Conservation (phyloP, 352 stramenopile genomes). For the Thalassiosira mediterranea region DNA sequence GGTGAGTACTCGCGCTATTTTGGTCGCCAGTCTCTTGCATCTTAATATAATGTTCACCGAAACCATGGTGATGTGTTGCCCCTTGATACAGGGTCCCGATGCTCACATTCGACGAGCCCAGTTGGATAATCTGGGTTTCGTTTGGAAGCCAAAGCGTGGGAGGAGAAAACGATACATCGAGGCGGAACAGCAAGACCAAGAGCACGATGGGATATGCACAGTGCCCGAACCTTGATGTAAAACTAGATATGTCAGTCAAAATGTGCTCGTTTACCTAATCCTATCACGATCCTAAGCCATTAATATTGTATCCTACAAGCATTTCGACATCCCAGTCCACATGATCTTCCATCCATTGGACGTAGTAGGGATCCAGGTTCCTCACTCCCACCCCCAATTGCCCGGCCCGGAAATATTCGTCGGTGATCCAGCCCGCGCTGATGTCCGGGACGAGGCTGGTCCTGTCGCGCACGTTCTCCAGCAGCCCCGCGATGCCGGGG, state of each 20-base stretch:
- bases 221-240: too few relatives aligned
- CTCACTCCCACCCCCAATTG: slow-evolving; percentile 22
- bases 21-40: too few relatives aligned
- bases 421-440: slow-evolving; percentile 43
- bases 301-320: slow-evolving; percentile 55
- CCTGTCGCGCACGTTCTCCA: slow-evolving; percentile 47
- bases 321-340: slow-evolving; percentile 51
- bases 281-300: too few relatives aligned
- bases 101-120: slow-evolving; percentile 57
- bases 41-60: too few relatives aligned
- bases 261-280: too few relatives aligned
- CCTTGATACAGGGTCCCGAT: slow-evolving; percentile 52
- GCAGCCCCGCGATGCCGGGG: slow-evolving; percentile 47
- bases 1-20: too few relatives aligned
- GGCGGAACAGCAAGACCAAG: too few relatives aligned
- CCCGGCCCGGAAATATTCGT: slow-evolving; percentile 38
- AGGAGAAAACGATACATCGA: slow-evolving; percentile 50
- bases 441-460: slow-evolving; percentile 43
- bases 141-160: slow-evolving; percentile 69
- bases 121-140: slow-evolving; percentile 79
- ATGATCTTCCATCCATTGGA: slow-evolving; percentile 56
- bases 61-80: too few relatives aligned
- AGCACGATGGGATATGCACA: too few relatives aligned
- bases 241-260: too few relatives aligned
- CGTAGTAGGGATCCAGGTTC: slow-evolving; percentile 42